phyloP scores from a whole-genome alignment of 192 early-diverging fungal genomes.

The Coemansia asiatica region DNA sequence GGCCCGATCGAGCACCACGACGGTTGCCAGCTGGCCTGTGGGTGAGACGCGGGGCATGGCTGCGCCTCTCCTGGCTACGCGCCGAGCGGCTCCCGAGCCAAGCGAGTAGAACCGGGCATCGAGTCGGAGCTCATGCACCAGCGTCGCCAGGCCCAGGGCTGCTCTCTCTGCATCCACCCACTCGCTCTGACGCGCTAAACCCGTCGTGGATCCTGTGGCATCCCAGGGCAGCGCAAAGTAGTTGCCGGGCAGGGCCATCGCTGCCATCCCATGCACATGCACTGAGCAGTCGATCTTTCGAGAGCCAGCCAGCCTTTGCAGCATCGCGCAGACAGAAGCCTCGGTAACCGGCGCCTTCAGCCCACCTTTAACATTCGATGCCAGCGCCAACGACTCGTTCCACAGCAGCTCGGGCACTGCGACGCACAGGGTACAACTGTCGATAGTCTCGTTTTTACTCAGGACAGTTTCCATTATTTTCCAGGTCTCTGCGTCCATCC shows the following conservation, averaged over 20 bases:
- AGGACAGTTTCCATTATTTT: constrained; percentile 12
- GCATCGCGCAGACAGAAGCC: constrained; percentile 6
- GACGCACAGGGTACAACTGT: constrained; percentile 38
- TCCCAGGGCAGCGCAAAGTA: constrained; percentile 25
- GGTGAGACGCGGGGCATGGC: constrained; percentile 17
- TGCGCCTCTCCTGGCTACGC: constrained; percentile 27
- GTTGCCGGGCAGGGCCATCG: constrained; percentile 13
- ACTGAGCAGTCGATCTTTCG: background rate
- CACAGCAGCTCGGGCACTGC: constrained; percentile 29
- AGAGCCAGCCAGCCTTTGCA: background rate
- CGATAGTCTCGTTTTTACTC: background rate
- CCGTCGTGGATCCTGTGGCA: constrained; percentile 8
- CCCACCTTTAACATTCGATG: background rate
- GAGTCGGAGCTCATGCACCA: constrained; percentile 21
- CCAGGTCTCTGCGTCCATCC: constrained; percentile 28
- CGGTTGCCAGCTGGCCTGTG: constrained; percentile 14
- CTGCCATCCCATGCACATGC: background rate
- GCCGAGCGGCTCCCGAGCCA: constrained; percentile 27
- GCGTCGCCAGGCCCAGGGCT: constrained; percentile 25
- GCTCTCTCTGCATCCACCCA: constrained; percentile 26
- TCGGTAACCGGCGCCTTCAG: constrained; percentile 11
- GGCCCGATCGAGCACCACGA: constrained; percentile 44
- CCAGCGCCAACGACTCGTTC: constrained; percentile 25
- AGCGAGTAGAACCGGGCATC: constrained; percentile 43
- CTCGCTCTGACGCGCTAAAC: background rate